phyloP scores from a whole-genome alignment of 441 rosid species.

The Isatis lusitanica region DNA sequence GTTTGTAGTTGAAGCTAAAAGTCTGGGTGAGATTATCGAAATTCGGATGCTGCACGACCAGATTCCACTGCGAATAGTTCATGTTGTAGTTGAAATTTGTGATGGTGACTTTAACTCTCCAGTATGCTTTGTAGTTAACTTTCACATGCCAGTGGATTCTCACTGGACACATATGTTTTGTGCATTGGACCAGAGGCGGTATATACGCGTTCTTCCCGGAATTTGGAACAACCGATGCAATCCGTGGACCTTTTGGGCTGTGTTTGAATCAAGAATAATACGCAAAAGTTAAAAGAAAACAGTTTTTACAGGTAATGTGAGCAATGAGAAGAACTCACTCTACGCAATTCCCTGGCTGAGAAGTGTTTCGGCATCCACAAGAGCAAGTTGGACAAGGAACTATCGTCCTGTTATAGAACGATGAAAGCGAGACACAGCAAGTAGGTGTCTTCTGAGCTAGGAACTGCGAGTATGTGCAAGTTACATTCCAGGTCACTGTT shows the following conservation, averaged over 20 bases:
- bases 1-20: conserved; percentile 89
- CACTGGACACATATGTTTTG: conserved; percentile 90
- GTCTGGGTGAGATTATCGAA: conserved; percentile 83
- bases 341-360: conserved; percentile 54
- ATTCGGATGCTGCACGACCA: conserved; percentile 89
- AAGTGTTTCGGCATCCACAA: conserved; percentile 66
- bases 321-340: conserved; percentile 46
- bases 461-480: conserved; percentile 73
- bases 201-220: conserved; percentile 53
- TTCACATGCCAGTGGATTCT: conserved; percentile 97
- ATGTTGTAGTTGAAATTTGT: conserved; percentile 82
- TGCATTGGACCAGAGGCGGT: conserved; percentile 77
- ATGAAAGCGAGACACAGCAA: conserved; percentile 72
- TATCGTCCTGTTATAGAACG: conserved; percentile 63
- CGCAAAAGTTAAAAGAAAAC: background rate
- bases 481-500: conserved; percentile 81
- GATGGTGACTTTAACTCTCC: conserved; percentile 87
- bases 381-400: conserved; percentile 65
- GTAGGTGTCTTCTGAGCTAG: conserved; percentile 65
- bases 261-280: conserved; percentile 28
- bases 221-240: conserved; percentile 68
- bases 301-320: background rate
- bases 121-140: conserved; percentile 71
- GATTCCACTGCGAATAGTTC: conserved; percentile 91
- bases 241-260: conserved; percentile 38